phyloP scores from a whole-genome alignment of 2,329 filamentous ascomycete genomes.

The Pyricularia grisea region DNA sequence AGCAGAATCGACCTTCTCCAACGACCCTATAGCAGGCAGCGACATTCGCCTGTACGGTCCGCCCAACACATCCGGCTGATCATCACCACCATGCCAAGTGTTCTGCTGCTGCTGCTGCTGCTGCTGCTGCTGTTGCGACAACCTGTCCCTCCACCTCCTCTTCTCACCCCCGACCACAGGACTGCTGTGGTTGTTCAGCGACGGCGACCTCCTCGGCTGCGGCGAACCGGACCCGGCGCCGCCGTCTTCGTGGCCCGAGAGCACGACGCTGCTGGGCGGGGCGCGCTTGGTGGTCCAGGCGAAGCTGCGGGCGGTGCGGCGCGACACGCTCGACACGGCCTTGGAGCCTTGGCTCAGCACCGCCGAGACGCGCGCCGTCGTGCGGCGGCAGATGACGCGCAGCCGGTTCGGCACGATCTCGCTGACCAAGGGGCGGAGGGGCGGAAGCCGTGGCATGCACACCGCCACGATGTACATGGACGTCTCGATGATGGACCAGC shows the following conservation, averaged over 20 bases:
- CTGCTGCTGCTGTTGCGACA: background rate
- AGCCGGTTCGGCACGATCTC: background rate
- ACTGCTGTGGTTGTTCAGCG: too few species aligned
- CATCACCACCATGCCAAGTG: background rate
- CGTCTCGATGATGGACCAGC: slow-evolving; percentile 16
- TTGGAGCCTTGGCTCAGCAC: background rate
- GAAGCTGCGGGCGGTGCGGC: background rate
- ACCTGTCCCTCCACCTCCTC: too few species aligned
- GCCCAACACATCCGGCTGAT: background rate
- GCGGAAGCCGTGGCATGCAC: slow-evolving; percentile 14
- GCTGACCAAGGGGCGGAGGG: slow-evolving; percentile 5
- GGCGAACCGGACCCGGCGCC: too few species aligned
- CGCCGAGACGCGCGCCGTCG: background rate
- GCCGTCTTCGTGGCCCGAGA: too few species aligned
- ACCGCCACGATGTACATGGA: slow-evolving; percentile 17
- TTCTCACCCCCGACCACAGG: background rate
- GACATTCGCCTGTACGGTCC: background rate
- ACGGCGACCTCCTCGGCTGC: too few species aligned
- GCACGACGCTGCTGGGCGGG: background rate
- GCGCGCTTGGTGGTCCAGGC: background rate
- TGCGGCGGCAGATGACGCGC: background rate
- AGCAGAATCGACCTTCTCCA: background rate
- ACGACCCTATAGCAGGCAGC: background rate
- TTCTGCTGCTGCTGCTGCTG: too few species aligned
- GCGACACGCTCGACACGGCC: background rate